Base-by-base conservation (phyloP, 306 rosid species). In the Crotalaria pallida region DNA sequence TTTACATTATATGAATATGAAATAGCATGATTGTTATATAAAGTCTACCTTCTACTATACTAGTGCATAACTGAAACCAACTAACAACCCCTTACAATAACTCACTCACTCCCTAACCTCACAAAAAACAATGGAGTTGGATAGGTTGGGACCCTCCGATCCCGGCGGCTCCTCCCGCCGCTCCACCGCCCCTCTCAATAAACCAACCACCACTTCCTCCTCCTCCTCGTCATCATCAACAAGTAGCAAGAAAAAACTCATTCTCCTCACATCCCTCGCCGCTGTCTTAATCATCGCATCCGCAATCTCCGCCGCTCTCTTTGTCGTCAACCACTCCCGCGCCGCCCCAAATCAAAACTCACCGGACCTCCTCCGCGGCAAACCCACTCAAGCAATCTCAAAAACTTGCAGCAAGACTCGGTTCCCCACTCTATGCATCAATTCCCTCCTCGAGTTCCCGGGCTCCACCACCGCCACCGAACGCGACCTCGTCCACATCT, bases 371-470 rank as follows among this genome's bases (percentile, higher is more conserved):
- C 79, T 82, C 43, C 79, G 33, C 24, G 82, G 80, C 1, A 80
- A 86, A 44, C 99, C 99, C 1, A 88, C 96, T 1, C 89, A 83
- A 65, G 96, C 99, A 2, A 95, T 95, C 34, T 95, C 99, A 31
- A 24, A 67, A 26, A 71, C 99, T 47, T 95, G 99, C 63, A 84
- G 96, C 83, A 84, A 64, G 41, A 89, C 97, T 0, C 88, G 76
- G 2, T 91, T 65, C 88, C 97, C 92, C 6, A 10, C 74, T 1
- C 88, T 95, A 7, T 95, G 99, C 18, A 88, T 95, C 15, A 67
- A 84, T 75, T 83, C 97, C 1, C 92, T 95, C 26, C 80, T 95
- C 0, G 86, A 95, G 4, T 95, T 89, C 73, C 99, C 99, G 0
- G 96, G 92, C 5, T 75, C 98, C 0, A 63, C 58, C 7, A 43